Evolutionary conservation across 805 yeast genomes (phyloP).

Genomic region (Cyberlindnera euphorbiae): DNA sequence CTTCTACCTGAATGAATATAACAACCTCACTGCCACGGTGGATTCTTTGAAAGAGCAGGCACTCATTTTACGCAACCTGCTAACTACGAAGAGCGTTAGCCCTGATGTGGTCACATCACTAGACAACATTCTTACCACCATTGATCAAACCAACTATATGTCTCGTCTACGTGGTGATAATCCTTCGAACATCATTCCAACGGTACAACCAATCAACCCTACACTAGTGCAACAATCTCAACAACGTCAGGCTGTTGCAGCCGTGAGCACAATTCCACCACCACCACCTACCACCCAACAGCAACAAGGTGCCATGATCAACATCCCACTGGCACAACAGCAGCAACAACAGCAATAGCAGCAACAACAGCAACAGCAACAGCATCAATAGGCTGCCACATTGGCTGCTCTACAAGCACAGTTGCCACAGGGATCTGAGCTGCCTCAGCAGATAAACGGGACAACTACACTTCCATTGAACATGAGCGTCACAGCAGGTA

Average conservation of each 20-base stretch:
- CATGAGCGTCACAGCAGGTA: too few relatives aligned
- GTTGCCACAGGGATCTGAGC: too few relatives aligned
- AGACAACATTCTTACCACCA: slow-evolving; percentile 16
- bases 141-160: slow-evolving; percentile 23
- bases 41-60: slow-evolving; percentile 56
- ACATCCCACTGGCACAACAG: not conserved
- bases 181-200: slow-evolving; percentile 23
- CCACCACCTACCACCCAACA: slow-evolving; percentile 1
- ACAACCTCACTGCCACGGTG: slow-evolving; percentile 55
- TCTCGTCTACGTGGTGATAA: slow-evolving; percentile 26
- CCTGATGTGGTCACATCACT: slow-evolving; percentile 43
- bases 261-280: slow-evolving; percentile 2
- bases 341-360: not conserved
- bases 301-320: not conserved
- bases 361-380: too few relatives aligned
- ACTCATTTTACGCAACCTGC: slow-evolving; percentile 40
- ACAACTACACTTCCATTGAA: too few relatives aligned
- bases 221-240: slow-evolving; percentile 20
- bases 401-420: too few relatives aligned
- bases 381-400: too few relatives aligned
- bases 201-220: slow-evolving; percentile 28
- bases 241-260: slow-evolving; percentile 7
- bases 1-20: slow-evolving; percentile 65
- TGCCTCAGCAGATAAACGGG: too few relatives aligned
- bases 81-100: slow-evolving; percentile 28